These are phyloP conservation scores for Jacaranda mimosifolia DNA, from an alignment of 257 asterid genomes.

Conservation along the genomic window DNA sequence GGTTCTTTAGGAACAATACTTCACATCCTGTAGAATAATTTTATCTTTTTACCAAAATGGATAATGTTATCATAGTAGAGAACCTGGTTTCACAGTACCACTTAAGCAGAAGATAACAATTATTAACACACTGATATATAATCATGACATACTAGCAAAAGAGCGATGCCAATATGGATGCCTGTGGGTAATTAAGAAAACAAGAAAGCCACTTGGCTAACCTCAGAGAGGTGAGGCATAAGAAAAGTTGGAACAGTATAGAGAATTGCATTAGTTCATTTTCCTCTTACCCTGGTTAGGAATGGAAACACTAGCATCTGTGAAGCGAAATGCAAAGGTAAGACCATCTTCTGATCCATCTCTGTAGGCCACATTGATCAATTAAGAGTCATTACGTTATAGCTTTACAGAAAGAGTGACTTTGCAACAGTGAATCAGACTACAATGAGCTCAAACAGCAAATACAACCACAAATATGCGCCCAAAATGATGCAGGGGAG, in stretches of 20 bases:
- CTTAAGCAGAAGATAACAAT: conserved; percentile 32
- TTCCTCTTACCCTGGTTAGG: conserved; percentile 82
- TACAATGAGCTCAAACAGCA: conserved; percentile 30
- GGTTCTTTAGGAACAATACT: conserved; percentile 30
- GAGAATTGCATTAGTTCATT: conserved; percentile 27
- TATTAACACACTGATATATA: conserved; percentile 5
- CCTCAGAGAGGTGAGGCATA: conserved; percentile 18
- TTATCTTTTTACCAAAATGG: conserved; percentile 5
- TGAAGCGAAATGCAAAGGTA: conserved; percentile 94
- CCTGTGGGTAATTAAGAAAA: conserved; percentile 2
- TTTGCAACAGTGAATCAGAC: conserved; percentile 28
- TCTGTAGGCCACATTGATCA: conserved; percentile 56
- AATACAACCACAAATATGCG: conserved; percentile 20
- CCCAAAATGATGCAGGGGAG: conserved; percentile 32
- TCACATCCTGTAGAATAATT: conserved; percentile 7
- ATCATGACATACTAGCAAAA: conserved; percentile 20
- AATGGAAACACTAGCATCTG: conserved; percentile 80
- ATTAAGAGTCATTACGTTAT: conserved; percentile 32
- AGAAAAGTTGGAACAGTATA: conserved; percentile 35
- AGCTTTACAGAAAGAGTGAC: conserved; percentile 23
- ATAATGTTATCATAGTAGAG: conserved; percentile 15
- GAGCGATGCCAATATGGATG: conserved; percentile 2
- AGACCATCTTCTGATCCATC: conserved; percentile 95
- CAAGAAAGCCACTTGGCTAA: conserved; percentile 22
- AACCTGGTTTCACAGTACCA: neutral